Evolutionary conservation across 2,329 filamentous ascomycete species (phyloP).

Genomic region (Epichloe amarillans): DNA sequence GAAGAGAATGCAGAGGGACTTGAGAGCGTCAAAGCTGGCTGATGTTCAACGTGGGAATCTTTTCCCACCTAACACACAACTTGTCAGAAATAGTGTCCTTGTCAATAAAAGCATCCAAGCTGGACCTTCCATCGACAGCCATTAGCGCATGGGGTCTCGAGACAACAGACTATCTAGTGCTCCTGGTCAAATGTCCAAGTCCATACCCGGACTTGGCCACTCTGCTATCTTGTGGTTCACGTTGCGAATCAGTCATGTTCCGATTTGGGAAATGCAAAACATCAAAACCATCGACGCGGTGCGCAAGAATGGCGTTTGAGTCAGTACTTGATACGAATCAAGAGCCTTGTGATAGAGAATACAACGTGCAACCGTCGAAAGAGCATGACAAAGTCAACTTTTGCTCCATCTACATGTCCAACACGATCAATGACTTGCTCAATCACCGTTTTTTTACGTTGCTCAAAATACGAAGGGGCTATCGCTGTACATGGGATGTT

Average conservation of each 20-base stretch:
- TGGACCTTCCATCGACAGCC: conserved; percentile 61
- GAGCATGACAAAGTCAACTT: conserved; percentile 7
- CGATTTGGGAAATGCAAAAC: conserved; percentile 55
- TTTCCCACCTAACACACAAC: conserved; percentile 34
- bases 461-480: conserved; percentile 41
- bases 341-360: conserved; percentile 6
- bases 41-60: conserved; percentile 59
- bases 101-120: conserved; percentile 54
- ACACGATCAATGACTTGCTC: conserved; percentile 47
- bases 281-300: conserved; percentile 54
- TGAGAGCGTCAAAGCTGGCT: conserved; percentile 44
- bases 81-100: conserved; percentile 41
- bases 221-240: conserved; percentile 31
- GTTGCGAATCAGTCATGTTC: conserved; percentile 32
- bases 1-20: conserved; percentile 8
- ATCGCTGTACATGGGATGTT: conserved; percentile 47
- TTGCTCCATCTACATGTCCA: conserved; percentile 52
- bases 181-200: conserved; percentile 53
- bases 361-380: not conserved
- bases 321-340: not conserved
- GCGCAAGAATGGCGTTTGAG: conserved; percentile 39
- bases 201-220: conserved; percentile 46
- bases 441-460: conserved; percentile 50
- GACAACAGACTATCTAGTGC: conserved; percentile 53
- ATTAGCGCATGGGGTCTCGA: conserved; percentile 66